Base-by-base conservation (phyloP, 176 grass and related monocot species). In the Avena atlantica region DNA sequence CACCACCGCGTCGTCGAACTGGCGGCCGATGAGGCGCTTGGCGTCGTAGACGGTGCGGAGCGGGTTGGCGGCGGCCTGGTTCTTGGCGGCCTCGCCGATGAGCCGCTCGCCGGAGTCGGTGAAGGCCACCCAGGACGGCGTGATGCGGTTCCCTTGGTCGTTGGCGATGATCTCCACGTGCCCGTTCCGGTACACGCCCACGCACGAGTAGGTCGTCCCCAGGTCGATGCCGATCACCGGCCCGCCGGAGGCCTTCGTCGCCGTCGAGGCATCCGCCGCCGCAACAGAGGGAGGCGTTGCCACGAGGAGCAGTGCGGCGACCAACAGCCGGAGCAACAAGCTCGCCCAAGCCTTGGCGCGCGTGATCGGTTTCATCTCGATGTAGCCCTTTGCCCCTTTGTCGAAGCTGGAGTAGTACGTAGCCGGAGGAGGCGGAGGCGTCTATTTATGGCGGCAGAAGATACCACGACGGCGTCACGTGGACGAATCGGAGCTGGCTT, bases 101-200 rank as follows among this genome's bases (percentile, higher is more conserved):
- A 42, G 40, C 40, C 40, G 40, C 40, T 42, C 40, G 40, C 40
- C 40, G 40, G 40, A 42, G 40, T 42, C 40, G 40, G 40, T 42
- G 40, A 42, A 42, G 40, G 40, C 93, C n/a, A 92, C 93, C 90
- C 93, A 92, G 21, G 93, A 95, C 9, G 93, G 90, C 3, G 90
- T 95, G 79, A 95, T 95, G 24, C 95, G 95, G 81, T 97, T 97
- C 2, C 95, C 92, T 71, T 94, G 95, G 53, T 97, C 95, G 49
- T 94, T 97, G 57, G 95, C 95, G 88, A 97, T 91, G 86, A 97
- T 97, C 88, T 97, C 95, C 40, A 42, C 40, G 40, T 42, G 40
- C 40, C 40, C 40, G 40, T 42, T 42, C 40, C 40, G 40, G 40
- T 42, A 42, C 40, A 42, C 40, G 40, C 40, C 40, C 40, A 42